Percentiles rank a stretch among this genome's conserved stretches.
These are phyloP conservation scores for Trichoderma sp. DNA, from an alignment of 2,329 filamentous ascomycete genomes.

Conservation along the genomic window DNA sequence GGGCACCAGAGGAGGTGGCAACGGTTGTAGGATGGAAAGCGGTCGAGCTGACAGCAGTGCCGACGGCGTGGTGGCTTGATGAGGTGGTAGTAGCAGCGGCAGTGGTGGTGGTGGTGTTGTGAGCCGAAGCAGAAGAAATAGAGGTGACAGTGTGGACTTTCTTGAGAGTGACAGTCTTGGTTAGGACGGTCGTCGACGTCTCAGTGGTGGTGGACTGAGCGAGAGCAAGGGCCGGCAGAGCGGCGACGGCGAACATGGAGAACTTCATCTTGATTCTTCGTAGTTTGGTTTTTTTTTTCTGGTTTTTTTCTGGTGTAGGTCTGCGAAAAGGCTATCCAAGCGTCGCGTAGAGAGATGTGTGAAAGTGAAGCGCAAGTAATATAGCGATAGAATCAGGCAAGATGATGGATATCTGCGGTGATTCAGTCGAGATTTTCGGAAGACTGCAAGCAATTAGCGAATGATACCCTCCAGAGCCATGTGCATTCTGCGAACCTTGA, in stretches of 20 bases:
- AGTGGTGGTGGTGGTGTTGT: conserved; percentile 35
- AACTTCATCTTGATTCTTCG: conserved; percentile 37
- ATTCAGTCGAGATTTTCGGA: background rate
- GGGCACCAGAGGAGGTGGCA: conserved; percentile 27
- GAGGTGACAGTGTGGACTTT: conserved; percentile 40
- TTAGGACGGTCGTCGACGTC: conserved; percentile 42
- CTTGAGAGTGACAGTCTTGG: conserved; percentile 51
- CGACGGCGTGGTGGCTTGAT: conserved; percentile 21
- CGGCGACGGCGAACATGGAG: conserved; percentile 43
- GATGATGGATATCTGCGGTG: background rate
- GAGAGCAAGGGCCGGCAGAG: conserved; percentile 53
- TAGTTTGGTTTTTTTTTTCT: conserved; percentile 13
- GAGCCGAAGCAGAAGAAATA: conserved; percentile 22
- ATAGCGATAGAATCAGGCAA: background rate
- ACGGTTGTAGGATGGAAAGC: conserved; percentile 24
- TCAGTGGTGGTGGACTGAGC: conserved; percentile 38
- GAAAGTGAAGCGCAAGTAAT: conserved; percentile 2
- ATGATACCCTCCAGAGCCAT: background rate
- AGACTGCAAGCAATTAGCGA: background rate
- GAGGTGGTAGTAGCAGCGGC: conserved; percentile 35
- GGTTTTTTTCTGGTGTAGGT: conserved; percentile 21
- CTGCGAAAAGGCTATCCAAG: conserved; percentile 26
- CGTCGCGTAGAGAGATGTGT: conserved; percentile 15
- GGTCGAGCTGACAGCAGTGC: conserved; percentile 22
- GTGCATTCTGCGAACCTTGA: background rate